These are phyloP conservation scores for Spizellomyces punctatus DNA, from an alignment of 192 early-diverging fungal genomes.

Conservation along the genomic window DNA sequence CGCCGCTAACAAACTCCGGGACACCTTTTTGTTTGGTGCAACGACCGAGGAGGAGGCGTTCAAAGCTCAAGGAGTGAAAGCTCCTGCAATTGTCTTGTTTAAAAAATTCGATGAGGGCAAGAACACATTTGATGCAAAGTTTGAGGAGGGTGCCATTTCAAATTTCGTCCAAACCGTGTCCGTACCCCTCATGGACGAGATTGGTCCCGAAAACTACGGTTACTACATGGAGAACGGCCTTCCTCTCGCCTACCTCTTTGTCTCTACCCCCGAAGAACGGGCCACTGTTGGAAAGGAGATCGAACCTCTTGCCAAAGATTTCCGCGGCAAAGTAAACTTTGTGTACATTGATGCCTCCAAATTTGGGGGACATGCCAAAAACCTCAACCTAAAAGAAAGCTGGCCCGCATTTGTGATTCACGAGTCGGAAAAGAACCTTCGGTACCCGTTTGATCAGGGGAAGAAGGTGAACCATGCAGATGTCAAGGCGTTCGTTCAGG, in stretches of 20 bases:
- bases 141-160: constrained; percentile 57
- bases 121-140: constrained; percentile 64
- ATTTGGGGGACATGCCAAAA: constrained; percentile 84
- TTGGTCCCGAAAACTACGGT: constrained; percentile 86
- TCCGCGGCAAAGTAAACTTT: constrained; percentile 89
- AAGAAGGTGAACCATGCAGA: constrained; percentile 60
- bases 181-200: constrained; percentile 87
- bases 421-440: constrained; percentile 68
- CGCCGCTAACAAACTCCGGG: constrained; percentile 80
- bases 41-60: constrained; percentile 64
- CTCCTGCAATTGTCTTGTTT: constrained; percentile 78
- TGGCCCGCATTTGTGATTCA: constrained; percentile 96
- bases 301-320: constrained; percentile 76
- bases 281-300: constrained; percentile 58
- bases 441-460: constrained; percentile 84
- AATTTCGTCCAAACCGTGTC: constrained; percentile 79
- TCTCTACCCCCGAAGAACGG: constrained; percentile 63
- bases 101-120: constrained; percentile 92
- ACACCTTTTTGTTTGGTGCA: constrained; percentile 85
- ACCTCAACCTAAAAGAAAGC: constrained; percentile 84
- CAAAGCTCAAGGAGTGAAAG: constrained; percentile 49
- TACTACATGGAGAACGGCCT: constrained; percentile 85
- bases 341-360: constrained; percentile 88
- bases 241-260: constrained; percentile 91
- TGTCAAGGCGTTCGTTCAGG: constrained; percentile 64